Evolutionary conservation across 257 asterid genomes (phyloP).

Genomic region (Buddleja alternifolia): DNA sequence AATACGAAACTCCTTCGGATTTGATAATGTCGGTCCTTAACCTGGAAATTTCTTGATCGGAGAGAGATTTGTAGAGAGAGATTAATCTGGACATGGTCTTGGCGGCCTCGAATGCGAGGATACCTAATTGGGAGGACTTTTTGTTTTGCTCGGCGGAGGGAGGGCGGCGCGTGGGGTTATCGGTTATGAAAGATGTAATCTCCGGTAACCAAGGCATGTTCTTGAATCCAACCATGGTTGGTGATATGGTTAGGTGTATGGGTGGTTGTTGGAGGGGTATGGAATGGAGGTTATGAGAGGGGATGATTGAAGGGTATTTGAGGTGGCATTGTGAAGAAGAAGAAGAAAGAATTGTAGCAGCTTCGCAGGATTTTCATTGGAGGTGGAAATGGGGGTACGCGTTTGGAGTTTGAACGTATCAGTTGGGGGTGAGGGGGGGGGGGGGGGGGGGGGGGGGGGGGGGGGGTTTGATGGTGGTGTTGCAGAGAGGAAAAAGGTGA

Average conservation of each 20-base stretch:
- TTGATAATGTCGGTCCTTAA: constrained; percentile 42
- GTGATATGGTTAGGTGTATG: too few relatives aligned
- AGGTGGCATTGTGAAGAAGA: too few relatives aligned
- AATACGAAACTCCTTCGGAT: constrained; percentile 58
- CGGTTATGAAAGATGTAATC: too few relatives aligned
- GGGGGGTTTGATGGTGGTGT: too few relatives aligned
- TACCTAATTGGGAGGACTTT: constrained; percentile 43
- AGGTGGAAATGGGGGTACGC: too few relatives aligned
- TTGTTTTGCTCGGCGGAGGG: constrained; percentile 29
- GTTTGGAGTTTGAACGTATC: too few relatives aligned
- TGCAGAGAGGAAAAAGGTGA: too few relatives aligned
- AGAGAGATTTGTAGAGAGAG: constrained; percentile 67
- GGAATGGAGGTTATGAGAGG: constrained; percentile 1
- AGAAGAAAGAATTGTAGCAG: too few relatives aligned
- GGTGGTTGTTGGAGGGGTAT: constrained; percentile 3
- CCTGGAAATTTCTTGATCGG: constrained; percentile 45
- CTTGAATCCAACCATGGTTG: constrained; percentile 50
- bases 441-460: too few relatives aligned
- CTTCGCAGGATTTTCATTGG: too few relatives aligned
- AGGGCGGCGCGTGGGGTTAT: constrained; percentile 33
- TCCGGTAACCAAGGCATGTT: constrained; percentile 53
- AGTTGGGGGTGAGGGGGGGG: too few relatives aligned
- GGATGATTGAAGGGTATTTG: too few relatives aligned
- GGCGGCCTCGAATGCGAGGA: constrained; percentile 76
- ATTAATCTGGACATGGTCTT: constrained; percentile 68